These are phyloP conservation scores for Fragilaria crotonensis DNA, from an alignment of 108 stramenopile genomes.

Conservation along the genomic window DNA sequence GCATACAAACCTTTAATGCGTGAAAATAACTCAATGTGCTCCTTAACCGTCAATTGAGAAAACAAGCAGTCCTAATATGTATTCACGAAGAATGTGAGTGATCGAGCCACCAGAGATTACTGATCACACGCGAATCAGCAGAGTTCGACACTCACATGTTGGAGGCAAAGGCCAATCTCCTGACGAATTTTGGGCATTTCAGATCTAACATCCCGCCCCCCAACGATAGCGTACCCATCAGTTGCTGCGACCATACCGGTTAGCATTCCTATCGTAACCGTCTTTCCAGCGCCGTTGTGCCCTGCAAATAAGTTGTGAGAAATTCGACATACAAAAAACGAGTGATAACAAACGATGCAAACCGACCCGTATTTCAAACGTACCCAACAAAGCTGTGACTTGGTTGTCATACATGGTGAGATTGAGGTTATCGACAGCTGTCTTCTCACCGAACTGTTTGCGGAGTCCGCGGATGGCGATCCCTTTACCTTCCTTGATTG, in stretches of 20 bases:
- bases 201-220: conserved; percentile 39
- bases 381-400: conserved; percentile 75
- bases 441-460: conserved; percentile 64
- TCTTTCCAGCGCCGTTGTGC: conserved; percentile 24
- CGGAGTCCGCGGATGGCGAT: conserved; percentile 29
- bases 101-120: conserved; percentile 55
- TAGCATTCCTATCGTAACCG: conserved; percentile 66
- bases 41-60: conserved; percentile 57
- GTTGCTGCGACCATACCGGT: conserved; percentile 73
- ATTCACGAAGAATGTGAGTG: no score
- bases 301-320: neutral
- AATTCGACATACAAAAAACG: neutral
- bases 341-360: no score
- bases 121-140: conserved; percentile 73
- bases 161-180: conserved; percentile 61
- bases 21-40: conserved; percentile 57
- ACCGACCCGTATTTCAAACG: conserved; percentile 2
- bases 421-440: conserved; percentile 64
- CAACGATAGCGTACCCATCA: conserved; percentile 51
- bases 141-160: conserved; percentile 59
- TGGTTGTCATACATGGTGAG: conserved; percentile 64
- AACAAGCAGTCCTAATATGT: conserved; percentile 45
- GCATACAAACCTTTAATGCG: conserved; percentile 36
- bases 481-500: conserved; percentile 16
- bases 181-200: conserved; percentile 34